Evolutionary conservation across 2,329 filamentous ascomycete species (phyloP).

Genomic region (Karstenula rhodostoma): DNA sequence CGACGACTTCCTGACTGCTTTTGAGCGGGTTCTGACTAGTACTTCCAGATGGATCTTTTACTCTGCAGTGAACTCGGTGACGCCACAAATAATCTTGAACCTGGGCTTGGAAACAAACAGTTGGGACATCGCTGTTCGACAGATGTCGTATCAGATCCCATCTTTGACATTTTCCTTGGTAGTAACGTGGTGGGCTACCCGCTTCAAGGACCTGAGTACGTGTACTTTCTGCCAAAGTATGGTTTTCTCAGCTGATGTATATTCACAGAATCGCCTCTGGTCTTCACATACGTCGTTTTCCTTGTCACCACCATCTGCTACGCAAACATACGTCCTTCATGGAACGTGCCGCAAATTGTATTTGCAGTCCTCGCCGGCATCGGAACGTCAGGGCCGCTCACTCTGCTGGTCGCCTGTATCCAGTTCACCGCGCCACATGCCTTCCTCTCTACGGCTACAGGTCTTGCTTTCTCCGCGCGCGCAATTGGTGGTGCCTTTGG

Average conservation of each 20-base stretch:
- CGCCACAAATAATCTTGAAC: conserved; percentile 42
- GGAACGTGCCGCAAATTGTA: conserved; percentile 35
- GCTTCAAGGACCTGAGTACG: conserved; percentile 40
- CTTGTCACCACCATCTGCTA: conserved; percentile 37
- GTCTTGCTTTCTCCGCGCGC: conserved; percentile 43
- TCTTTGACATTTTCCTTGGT: conserved; percentile 30
- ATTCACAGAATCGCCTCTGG: conserved; percentile 32
- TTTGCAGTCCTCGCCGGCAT: conserved; percentile 39
- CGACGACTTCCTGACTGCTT: background rate
- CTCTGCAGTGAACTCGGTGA: conserved; percentile 44
- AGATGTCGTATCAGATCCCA: conserved; percentile 39
- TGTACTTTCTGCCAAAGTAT: background rate
- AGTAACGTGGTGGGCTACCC: conserved; percentile 40
- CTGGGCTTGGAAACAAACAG: conserved; percentile 40
- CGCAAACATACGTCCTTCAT: conserved; percentile 34
- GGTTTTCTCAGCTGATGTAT: background rate
- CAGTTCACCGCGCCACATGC: conserved; percentile 44
- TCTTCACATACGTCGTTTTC: conserved; percentile 39
- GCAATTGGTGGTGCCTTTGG: conserved; percentile 45
- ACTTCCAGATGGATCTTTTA: conserved; percentile 60
- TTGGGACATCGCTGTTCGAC: conserved; percentile 41
- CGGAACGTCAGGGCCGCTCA: conserved; percentile 40
- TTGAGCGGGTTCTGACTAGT: background rate
- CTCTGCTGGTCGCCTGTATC: conserved; percentile 41
- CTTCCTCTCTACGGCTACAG: conserved; percentile 41